These are phyloP conservation scores for Candida rishiriensis DNA, from an alignment of 805 yeast species.

Conservation along the genomic window DNA sequence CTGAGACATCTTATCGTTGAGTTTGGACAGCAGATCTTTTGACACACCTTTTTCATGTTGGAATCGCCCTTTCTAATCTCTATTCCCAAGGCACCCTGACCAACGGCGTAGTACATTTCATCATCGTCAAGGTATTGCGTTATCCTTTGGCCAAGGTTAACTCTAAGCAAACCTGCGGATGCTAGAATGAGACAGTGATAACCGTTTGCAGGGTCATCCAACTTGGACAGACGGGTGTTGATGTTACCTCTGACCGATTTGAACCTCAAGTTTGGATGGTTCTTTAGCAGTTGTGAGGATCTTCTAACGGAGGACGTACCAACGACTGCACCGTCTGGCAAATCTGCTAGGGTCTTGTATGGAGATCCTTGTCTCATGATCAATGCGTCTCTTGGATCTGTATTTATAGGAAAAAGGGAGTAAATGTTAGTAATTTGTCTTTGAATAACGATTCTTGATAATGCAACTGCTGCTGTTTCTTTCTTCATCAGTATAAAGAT, in stretches of 20 bases:
- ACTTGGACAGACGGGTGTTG: slow-evolving; percentile 74
- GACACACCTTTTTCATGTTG: slow-evolving; percentile 53
- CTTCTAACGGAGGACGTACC: slow-evolving; percentile 95
- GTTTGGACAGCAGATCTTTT: slow-evolving; percentile 57
- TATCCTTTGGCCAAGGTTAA: slow-evolving; percentile 70
- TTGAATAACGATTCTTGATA: too few species aligned
- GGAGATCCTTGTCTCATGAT: slow-evolving; percentile 65
- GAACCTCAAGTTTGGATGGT: slow-evolving; percentile 71
- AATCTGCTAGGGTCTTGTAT: slow-evolving; percentile 55
- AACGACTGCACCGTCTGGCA: slow-evolving; percentile 81
- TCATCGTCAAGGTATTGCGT: slow-evolving; percentile 65
- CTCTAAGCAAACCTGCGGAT: slow-evolving; percentile 82
- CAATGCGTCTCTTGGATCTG: slow-evolving; percentile 91
- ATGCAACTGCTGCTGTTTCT: too few species aligned
- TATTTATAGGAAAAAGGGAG: slow-evolving; percentile 1
- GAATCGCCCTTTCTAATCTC: slow-evolving; percentile 76
- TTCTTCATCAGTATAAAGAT: slow-evolving; percentile 14
- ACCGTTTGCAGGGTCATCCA: slow-evolving; percentile 65
- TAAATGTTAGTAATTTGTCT: slow-evolving; percentile 2
- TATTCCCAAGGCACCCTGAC: slow-evolving; percentile 97
- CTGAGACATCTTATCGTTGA: slow-evolving; percentile 78
- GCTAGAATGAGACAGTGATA: slow-evolving; percentile 76
- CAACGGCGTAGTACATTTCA: slow-evolving; percentile 92
- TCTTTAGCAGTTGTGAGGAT: slow-evolving; percentile 80
- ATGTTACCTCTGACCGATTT: slow-evolving; percentile 83